These are phyloP conservation scores for Fusarium nisikadoi DNA, from an alignment of 2,329 filamentous ascomycete species.

Conservation along the genomic window DNA sequence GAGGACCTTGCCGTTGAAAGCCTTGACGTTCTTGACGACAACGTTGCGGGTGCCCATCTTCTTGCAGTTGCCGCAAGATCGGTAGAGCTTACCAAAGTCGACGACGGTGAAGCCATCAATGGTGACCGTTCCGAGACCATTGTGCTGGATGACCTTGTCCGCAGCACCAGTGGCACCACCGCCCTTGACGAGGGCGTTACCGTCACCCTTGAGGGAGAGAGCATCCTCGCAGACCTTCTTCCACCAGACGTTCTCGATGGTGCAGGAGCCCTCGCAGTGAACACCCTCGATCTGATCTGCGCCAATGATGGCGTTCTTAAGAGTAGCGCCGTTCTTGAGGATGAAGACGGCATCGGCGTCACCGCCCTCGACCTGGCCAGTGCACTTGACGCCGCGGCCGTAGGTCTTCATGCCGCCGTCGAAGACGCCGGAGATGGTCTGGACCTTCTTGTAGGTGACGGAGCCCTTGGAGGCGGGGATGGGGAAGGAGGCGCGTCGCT, in stretches of 20 bases:
- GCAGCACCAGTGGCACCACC: slow-evolving; percentile 38
- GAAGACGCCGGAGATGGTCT: slow-evolving; percentile 29
- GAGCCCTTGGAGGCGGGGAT: slow-evolving; percentile 42
- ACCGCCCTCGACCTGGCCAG: slow-evolving; percentile 29
- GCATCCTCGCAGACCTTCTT: slow-evolving; percentile 41
- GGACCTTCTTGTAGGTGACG: slow-evolving; percentile 38
- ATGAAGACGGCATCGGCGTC: slow-evolving; percentile 37
- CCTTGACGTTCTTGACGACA: slow-evolving; percentile 39
- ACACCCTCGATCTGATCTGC: slow-evolving; percentile 38
- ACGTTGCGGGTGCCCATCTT: slow-evolving; percentile 42
- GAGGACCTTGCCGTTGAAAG: slow-evolving; percentile 40
- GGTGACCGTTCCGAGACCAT: slow-evolving; percentile 40
- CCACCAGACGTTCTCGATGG: slow-evolving; percentile 42
- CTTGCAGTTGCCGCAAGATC: slow-evolving; percentile 43
- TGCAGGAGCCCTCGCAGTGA: slow-evolving; percentile 40
- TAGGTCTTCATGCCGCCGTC: slow-evolving; percentile 41
- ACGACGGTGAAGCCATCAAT: slow-evolving; percentile 41
- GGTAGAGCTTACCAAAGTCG: slow-evolving; percentile 43
- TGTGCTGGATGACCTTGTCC: slow-evolving; percentile 43
- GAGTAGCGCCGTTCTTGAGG: slow-evolving; percentile 39
- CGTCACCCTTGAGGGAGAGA: slow-evolving; percentile 36
- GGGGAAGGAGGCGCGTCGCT: slow-evolving; percentile 40
- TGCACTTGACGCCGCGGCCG: slow-evolving; percentile 39
- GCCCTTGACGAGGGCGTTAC: slow-evolving; percentile 35
- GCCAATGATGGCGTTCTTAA: slow-evolving; percentile 40